Base-by-base conservation (phyloP, 2,329 filamentous ascomycete genomes). In the Sporothrix pallida region DNA sequence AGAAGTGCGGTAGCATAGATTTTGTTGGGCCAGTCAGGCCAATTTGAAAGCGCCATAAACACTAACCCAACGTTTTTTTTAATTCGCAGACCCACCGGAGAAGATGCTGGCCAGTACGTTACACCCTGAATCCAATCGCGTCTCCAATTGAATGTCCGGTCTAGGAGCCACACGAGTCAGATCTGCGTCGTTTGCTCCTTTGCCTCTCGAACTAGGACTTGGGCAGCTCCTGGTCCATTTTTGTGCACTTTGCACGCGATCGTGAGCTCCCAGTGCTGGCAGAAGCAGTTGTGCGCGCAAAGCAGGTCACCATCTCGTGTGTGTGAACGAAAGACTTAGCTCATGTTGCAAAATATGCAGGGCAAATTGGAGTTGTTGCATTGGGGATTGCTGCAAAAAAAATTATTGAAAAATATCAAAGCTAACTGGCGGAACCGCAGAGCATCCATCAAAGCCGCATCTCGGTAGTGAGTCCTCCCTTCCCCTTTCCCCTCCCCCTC, bases 401-500 rank as follows among this genome's bases (percentile, higher is more conserved):
- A 54, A 26, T 54, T 44, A 37, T 58, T 42, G 5, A 42, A 37
- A 52, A 46, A 62, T n/a, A 37, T 65, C 52, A 6, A 72, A 80
- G 84, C 81, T 79, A 76, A 77, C 78, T 81, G 81, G 72, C 50
- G 67, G 77, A 75, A 76, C 71, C 71, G 50, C 81, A 91, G 89
- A 92, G 83, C 90, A 92, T 80, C 90, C 90, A 75, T 88, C 87
- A 83, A 90, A 91, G 83, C 90, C 90, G 82, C 90, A 92, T 84
- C 81, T 92, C 74, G 83, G 82, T 79, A 87, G 89, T 90, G 84
- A 86, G 88, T 84, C 73, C 60, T 50, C 48, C 23, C 62, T 48
- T 31, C 46, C 26, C 44, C 20, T 31, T 52, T 74, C 52, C 31
- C 9, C 20, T 70, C 42, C 46, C 42, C 31, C 46, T 42, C 26